Base-by-base conservation (phyloP, 2,329 filamentous ascomycete genomes). In the Xylariales sp. region DNA sequence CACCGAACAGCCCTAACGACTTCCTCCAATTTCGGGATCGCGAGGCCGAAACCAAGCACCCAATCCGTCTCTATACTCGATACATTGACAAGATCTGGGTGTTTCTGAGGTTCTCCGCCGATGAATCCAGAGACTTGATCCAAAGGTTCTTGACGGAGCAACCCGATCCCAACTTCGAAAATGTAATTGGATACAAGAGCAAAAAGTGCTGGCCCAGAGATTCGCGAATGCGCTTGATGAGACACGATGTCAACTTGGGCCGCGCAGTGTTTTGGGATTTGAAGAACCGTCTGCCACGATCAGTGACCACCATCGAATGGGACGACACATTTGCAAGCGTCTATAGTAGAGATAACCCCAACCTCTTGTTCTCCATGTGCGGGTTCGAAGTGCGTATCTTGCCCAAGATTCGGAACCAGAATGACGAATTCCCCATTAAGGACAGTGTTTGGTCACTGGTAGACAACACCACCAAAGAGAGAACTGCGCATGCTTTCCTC, bases 121-220 rank as follows among this genome's bases (percentile, higher is more conserved):
- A 98, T 31, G 93, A 98, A 56, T 95, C 91, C 4, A 77, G 93
- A 44, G 93, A 98, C 54, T 72, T 98, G 32, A 98, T 98, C 42
- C 93, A 98, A 61, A 85, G 93, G 8, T 98, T 97, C 74, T 72
- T 98, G 50, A 98, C 94, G 0, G 94, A 98, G 59, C 91, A 98
- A 56, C 93, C 93, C 0, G 94, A 98, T 61, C 93, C 93, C 3
- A 98, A 98, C 58, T 98, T 98, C 49, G 93, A 98, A 60, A 98
- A 98, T 48, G 93, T 98, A 29, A 97, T 98, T 52, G 93, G 93
- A 1, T 98, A 97, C 65, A 90, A 88, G 70, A 98, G 95, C 66
- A 98, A 98, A 73, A 98, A 97, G 62, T 98, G 94, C 65, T 98
- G 93, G 93, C 94, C 93, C 29, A 81, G 93, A 53, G 93, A 98